Evolutionary conservation across 1,284 basidiomycete genomes (phyloP), one percentile per base, ranked within the genome.

Genomic region (Cryptococcus hybrid): DNA sequence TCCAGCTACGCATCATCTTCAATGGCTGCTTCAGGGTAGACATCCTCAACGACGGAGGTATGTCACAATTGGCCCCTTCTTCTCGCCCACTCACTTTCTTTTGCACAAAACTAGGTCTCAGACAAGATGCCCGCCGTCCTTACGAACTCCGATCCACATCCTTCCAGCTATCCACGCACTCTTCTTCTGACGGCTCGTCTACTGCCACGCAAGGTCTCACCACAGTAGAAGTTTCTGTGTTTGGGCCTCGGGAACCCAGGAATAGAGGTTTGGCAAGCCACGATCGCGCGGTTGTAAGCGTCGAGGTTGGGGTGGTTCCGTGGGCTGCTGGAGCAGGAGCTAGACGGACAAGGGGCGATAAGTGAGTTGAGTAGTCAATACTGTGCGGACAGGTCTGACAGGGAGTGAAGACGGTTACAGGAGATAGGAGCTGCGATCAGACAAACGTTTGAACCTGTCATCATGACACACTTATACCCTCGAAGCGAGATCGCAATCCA

Each of bases 391-490:
- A 24, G 8, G 45, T 38, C 15, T 45, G 36, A 49, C 7, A 12
- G 24, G 18, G 3, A 5, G 1, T 30, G 36, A 68, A 97, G 95
- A 76, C 90, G 93, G 15, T 84, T 91, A 57, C 81, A 92, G 58
- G 95, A 99, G 77, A 83, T 97, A 59, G 89, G 88, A 1, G 83
- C 90, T 1, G 86, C 88, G 11, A 87, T 99, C 64, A 89, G 92
- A 78, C 88, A 90, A 42, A 97, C 95, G 0, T 98, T 99, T 69
- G 93, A 98, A 73, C 92, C 94, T 45, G 91, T 96, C 53, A 85
- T 99, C 43, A 89, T 94, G 73, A 88, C 89, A 1, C 85, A 85
- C 63, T 83, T 98, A 50, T 98, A 95, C 77, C 95, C 95, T 6
- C 87, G 95, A 52, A 90, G 90, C 36, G 87, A 94, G 74, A 95